Conservation (phyloP, 1,284 basidiomycete genomes). For the Erythrobasidium hasegawianum region DNA sequence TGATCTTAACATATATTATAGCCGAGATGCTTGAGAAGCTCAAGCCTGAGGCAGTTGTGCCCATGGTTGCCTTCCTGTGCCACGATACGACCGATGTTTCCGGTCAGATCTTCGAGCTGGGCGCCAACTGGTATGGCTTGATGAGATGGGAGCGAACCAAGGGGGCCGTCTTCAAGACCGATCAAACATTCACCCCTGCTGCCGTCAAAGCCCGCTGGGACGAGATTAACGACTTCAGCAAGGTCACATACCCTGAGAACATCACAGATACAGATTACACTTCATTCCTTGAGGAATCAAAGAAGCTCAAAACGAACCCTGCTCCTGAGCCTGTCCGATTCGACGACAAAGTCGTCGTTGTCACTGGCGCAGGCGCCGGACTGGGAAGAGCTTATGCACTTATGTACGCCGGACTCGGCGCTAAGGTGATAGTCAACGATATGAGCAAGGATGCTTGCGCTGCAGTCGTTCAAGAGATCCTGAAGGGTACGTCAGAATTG, state of each 20-base stretch:
- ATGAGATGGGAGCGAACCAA: conserved; percentile 89
- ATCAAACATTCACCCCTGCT: conserved; percentile 86
- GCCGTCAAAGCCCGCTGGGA: conserved; percentile 81
- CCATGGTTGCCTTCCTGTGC: conserved; percentile 68
- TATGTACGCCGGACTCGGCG: conserved; percentile 85
- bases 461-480: conserved; percentile 12
- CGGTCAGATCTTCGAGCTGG: conserved; percentile 88
- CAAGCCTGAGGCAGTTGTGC: conserved; percentile 90
- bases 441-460: conserved; percentile 62
- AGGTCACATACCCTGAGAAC: conserved; percentile 65
- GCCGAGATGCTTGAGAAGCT: conserved; percentile 92
- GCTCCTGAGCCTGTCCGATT: conserved; percentile 70
- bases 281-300: conserved; percentile 64
- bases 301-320: conserved; percentile 64
- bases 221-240: conserved; percentile 76
- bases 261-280: conserved; percentile 58
- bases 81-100: conserved; percentile 58
- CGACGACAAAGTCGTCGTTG: conserved; percentile 81
- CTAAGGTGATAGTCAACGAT: conserved; percentile 96
- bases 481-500: background rate
- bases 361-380: conserved; percentile 89
- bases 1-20: conserved; percentile 10
- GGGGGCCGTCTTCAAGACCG: conserved; percentile 82
- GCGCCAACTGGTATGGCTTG: conserved; percentile 88
- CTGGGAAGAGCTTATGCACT: conserved; percentile 87